Conservation (phyloP, 83 land plant species). For the Picea mariana region DNA sequence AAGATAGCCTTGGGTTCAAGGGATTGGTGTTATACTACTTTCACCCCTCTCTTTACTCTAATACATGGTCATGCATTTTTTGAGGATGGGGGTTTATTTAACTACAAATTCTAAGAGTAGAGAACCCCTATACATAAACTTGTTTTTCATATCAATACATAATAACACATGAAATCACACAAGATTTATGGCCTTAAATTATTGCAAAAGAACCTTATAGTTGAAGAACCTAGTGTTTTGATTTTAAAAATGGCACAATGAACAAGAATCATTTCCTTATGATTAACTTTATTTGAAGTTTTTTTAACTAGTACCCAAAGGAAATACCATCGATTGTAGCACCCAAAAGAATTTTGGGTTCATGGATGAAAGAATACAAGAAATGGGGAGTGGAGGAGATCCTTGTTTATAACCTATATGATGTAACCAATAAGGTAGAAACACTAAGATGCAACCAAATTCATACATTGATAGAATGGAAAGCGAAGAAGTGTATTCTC, state of each 20-base stretch:
- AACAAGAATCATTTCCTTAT: constrained; percentile 79
- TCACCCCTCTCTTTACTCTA: too few relatives aligned
- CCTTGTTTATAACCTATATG: constrained; percentile 45
- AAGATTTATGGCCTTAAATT: constrained; percentile 78
- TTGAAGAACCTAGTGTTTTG: constrained; percentile 6
- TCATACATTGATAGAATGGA: constrained; percentile 51
- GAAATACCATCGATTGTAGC: constrained; percentile 64
- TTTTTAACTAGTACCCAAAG: constrained; percentile 54
- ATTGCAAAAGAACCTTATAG: constrained; percentile 53
- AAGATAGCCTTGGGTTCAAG: too few relatives aligned
- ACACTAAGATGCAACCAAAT: constrained; percentile 36
- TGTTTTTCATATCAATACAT: constrained; percentile 53
- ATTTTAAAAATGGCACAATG: constrained; percentile 82
- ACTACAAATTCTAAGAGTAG: constrained; percentile 12
- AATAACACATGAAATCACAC: constrained; percentile 62
- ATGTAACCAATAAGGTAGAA: constrained; percentile 35
- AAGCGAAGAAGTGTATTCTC: constrained; percentile 37
- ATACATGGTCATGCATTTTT: too few relatives aligned
- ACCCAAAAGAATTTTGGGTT: constrained; percentile 64
- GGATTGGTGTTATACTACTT: too few relatives aligned
- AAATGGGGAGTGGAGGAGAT: constrained; percentile 74
- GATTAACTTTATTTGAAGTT: constrained; percentile 74
- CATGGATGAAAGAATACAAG: constrained; percentile 71
- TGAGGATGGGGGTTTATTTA: background rate
- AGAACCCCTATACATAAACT: constrained; percentile 25